Base-by-base conservation (phyloP, 2,329 filamentous ascomycete species). In the Dactylellina haptotyla region DNA sequence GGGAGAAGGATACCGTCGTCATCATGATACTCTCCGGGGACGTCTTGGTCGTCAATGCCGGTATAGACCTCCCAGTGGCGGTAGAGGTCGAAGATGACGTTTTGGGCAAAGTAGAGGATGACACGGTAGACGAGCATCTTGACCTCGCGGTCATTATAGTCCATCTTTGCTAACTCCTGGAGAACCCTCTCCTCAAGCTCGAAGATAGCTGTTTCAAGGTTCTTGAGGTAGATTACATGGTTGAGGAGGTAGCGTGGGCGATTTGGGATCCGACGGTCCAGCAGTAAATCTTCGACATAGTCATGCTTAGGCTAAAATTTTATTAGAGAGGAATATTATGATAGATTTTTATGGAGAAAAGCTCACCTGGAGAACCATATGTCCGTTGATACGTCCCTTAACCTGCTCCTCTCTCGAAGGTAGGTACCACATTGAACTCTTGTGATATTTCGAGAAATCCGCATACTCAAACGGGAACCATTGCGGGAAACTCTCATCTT, bases 1-100 rank as follows among this genome's bases (percentile, higher is more conserved):
- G 50, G 50, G 20, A 54, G 50, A n/a, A 54, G 28, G 25, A 54
- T 54, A 25, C 50, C 50, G 18, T 54, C 50, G 32, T 54, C 50
- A 9, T 54, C 50, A 16, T 54, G 50, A 18, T 54, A 54, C 18
- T 54, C 50, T 23, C 50, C 50, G 30, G 50, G 50, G 23, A 54
- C 30, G 12, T 54, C 50, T n/a, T 39, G 50, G 18, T 54, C 50
- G 32, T 39, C 50, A 18, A 54, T 32, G 14, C 50, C 50, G n/a
- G 50, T 54, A 16, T 54, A 54, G 9, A 54, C 50, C n/a, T 54
- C 50, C 50, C 50, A 54, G 18, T 54, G 50, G n/a, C 50, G 50
- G 30, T 37, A 54, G n/a, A 54, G 32, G n/a, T 54, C 50, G 8
- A 54, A 54, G 16, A 54, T 54, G 30, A 54, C 50, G 16, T 54